A percentile compares a stretch with the other conserved stretches of the same genome.
Evolutionary conservation across 768 basidiomycete species (phyloP).

Genomic region (Butyriboletus loyo): DNA sequence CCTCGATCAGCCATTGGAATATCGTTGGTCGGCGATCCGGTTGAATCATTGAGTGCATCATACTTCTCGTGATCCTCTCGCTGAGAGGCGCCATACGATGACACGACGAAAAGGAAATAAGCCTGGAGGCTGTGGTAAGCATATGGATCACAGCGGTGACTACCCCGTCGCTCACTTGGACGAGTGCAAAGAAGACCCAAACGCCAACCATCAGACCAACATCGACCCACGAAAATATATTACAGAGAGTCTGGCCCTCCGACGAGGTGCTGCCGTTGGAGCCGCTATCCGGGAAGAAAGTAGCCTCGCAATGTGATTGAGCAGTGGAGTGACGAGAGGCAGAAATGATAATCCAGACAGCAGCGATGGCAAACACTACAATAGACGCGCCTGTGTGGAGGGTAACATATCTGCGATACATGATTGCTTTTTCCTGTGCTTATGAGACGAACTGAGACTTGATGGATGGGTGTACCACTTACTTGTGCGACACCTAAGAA

Average conservation of each 20-base stretch:
- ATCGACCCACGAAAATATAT: conserved; percentile 90
- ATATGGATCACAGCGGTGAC: background rate
- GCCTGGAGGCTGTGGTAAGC: conserved; percentile 35
- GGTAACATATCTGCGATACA: conserved; percentile 67
- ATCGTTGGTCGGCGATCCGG: conserved; percentile 51
- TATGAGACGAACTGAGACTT: conserved; percentile 2
- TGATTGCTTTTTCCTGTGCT: conserved; percentile 58
- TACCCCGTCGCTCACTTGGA: conserved; percentile 54
- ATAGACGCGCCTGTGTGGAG: conserved; percentile 55
- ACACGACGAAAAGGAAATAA: conserved; percentile 46
- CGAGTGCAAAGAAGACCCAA: conserved; percentile 75
- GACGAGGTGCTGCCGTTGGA: conserved; percentile 32
- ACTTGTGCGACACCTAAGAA: conserved; percentile 83
- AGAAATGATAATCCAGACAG: conserved; percentile 79
- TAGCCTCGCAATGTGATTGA: conserved; percentile 56
- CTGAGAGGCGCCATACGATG: conserved; percentile 70
- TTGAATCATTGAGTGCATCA: conserved; percentile 63
- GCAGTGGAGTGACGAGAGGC: conserved; percentile 74
- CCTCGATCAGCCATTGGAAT: conserved; percentile 62
- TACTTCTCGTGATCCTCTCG: conserved; percentile 80
- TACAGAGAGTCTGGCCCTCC: conserved; percentile 74
- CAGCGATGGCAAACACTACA: conserved; percentile 71
- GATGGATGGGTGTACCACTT: conserved; percentile 1
- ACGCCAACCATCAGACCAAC: conserved; percentile 88
- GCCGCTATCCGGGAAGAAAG: conserved; percentile 48